Conservation (phyloP, 495 filamentous ascomycete species). For the Chaetomium fimeti region DNA sequence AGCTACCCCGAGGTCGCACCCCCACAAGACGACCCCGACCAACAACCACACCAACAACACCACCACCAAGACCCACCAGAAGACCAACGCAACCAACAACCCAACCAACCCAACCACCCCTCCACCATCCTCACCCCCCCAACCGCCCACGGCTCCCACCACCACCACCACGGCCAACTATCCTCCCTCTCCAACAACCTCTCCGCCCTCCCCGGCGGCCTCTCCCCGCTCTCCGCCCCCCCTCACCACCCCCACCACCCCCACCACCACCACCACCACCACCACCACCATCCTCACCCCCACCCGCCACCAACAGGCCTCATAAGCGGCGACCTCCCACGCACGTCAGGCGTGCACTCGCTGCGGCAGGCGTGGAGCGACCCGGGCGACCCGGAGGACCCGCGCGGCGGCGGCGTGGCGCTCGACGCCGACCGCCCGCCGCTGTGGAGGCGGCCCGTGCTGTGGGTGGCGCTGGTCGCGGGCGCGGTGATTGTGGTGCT, state of each 20-base stretch:
- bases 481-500: slow-evolving; percentile 18
- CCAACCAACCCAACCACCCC: too few species aligned
- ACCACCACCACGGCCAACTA: background rate
- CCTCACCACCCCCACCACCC: too few species aligned
- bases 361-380: slow-evolving; percentile 21
- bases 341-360: slow-evolving; percentile 17
- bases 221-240: background rate
- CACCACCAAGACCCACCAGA: background rate
- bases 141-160: background rate
- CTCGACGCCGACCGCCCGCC: background rate
- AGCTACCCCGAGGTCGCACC: slow-evolving; percentile 25
- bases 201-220: background rate
- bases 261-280: background rate
- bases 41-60: background rate
- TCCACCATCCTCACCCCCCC: background rate
- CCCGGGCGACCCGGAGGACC: background rate
- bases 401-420: background rate
- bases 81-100: background rate
- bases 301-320: too few species aligned
- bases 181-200: background rate
- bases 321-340: background rate
- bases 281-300: background rate
- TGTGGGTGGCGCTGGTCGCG: slow-evolving; percentile 25
- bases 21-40: background rate
- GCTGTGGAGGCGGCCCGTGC: slow-evolving; percentile 13